These are phyloP conservation scores for Trichoderma parareesei DNA, from an alignment of 495 filamentous ascomycete species.

Conservation along the genomic window DNA sequence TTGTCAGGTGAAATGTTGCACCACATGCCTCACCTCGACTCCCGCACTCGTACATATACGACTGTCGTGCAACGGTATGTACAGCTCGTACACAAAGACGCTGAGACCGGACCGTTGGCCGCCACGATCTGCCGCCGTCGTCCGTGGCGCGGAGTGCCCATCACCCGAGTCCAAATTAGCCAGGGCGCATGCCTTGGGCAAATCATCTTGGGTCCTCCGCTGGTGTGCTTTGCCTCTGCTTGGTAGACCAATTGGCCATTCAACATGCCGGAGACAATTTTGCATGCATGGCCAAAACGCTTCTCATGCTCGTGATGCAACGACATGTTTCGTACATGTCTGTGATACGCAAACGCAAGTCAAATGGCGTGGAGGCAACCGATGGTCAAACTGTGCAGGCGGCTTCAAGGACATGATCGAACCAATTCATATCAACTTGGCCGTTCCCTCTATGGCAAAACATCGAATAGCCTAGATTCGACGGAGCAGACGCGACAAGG, in stretches of 20 bases:
- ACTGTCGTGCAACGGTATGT: not conserved
- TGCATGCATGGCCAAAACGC: too few relatives aligned
- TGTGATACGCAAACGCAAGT: too few relatives aligned
- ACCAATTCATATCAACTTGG: too few relatives aligned
- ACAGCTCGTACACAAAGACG: not conserved
- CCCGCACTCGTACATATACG: not conserved
- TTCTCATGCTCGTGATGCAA: too few relatives aligned
- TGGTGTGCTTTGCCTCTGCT: too few relatives aligned
- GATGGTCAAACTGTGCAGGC: too few relatives aligned
- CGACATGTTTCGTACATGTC: too few relatives aligned
- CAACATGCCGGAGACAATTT: too few relatives aligned
- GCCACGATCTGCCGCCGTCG: constrained; percentile 4
- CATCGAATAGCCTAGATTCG: not conserved
- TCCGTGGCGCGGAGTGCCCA: not conserved
- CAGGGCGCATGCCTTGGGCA: not conserved
- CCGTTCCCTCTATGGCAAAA: too few relatives aligned
- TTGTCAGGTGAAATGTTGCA: not conserved
- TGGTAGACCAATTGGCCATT: too few relatives aligned
- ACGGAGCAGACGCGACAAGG: constrained; percentile 2
- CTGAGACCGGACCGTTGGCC: not conserved
- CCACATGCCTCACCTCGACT: not conserved
- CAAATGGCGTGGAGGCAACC: too few relatives aligned
- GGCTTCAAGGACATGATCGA: too few relatives aligned
- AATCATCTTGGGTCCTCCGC: not conserved
- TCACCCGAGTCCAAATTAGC: not conserved